A percentile compares a stretch with the other conserved stretches of the same genome.
These are phyloP conservation scores for Choiromyces venosus DNA, from an alignment of 495 filamentous ascomycete species.

Conservation along the genomic window DNA sequence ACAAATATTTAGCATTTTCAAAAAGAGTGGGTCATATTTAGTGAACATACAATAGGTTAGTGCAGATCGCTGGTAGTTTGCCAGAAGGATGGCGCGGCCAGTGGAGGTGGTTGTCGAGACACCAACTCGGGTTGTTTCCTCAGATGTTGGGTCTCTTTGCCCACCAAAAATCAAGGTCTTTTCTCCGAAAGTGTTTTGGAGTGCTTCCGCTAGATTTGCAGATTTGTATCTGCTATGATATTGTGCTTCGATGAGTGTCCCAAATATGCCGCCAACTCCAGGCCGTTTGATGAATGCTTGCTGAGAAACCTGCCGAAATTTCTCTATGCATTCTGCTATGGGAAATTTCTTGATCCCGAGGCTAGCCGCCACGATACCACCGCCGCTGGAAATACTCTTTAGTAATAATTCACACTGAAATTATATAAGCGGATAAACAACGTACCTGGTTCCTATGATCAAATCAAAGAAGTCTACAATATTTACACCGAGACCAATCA, in stretches of 20 bases:
- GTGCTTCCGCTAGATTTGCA: conserved; percentile 36
- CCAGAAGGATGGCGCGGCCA: conserved; percentile 42
- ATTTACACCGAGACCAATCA: conserved; percentile 38
- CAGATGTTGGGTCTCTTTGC: conserved; percentile 15
- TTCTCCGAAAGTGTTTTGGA: conserved; percentile 41
- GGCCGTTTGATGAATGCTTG: conserved; percentile 35
- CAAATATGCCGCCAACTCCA: conserved; percentile 22
- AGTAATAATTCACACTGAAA: background rate
- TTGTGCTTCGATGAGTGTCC: conserved; percentile 41
- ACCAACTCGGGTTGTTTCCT: conserved; percentile 41
- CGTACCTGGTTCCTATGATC: conserved; percentile 48
- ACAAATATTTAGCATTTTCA: conserved; percentile 15
- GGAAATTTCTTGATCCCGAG: conserved; percentile 47
- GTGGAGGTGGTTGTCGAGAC: conserved; percentile 44
- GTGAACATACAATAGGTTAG: conserved; percentile 20
- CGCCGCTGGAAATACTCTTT: conserved; percentile 43
- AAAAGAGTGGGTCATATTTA: background rate
- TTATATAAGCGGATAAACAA: background rate
- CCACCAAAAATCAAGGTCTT: conserved; percentile 44
- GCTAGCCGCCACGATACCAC: conserved; percentile 51
- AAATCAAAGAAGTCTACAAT: conserved; percentile 48
- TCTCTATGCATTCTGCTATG: conserved; percentile 25
- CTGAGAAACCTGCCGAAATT: conserved; percentile 28
- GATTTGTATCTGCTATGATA: conserved; percentile 47
- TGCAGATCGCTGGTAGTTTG: conserved; percentile 46